Evolutionary conservation across 2,329 filamentous ascomycete species (phyloP), one percentile per base, ranked within the genome.

Genomic region (Pseudohalonectria lignicola): DNA sequence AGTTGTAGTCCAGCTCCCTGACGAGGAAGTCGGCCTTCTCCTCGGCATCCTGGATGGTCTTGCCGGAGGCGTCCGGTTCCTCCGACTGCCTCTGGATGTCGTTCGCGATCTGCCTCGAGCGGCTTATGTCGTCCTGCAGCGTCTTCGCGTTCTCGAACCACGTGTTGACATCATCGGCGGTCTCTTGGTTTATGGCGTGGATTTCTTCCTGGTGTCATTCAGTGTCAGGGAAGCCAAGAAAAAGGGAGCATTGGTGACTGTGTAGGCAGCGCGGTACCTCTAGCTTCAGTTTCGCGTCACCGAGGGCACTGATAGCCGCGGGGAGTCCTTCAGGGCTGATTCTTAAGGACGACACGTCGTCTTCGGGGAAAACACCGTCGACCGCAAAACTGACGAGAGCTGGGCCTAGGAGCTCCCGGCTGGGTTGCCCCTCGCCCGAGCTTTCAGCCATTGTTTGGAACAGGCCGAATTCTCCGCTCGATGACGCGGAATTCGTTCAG

Each of bases 81-180:
- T 90, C 82, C 37, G 87, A 80, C 50, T 86, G 76, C 32, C 79
- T 73, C 5, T 90, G 74, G 41, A 96, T 93, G 41, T 87, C 79
- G 51, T 79, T 79, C 17, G 90, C 87, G 26, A 87, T 79, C 13
- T 75, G 71, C 50, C 86, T 81, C 18, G 86, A 90, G 34, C 76
- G 74, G 50, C 85, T 76, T 46, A 95, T 90, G 53, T 95, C 90
- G 44, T 80, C 74, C 56, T 94, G 86, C 7, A 95, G 73, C 37
- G 80, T 76, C 58, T 86, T 86, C 34, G 88, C 86, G 56, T 92
- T 86, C 37, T 70, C 64, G 40, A 93, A 84, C 90, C 90, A 96
- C 37, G 79, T 74, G 53, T 86, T 82, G 36, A 94, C 82, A 51
- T 93, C 82, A 29, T 79, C 74, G 40, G 80, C 82, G 15, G 79